phyloP scores from a whole-genome alignment of 1,284 basidiomycete genomes.

The Ustilago crameri region DNA sequence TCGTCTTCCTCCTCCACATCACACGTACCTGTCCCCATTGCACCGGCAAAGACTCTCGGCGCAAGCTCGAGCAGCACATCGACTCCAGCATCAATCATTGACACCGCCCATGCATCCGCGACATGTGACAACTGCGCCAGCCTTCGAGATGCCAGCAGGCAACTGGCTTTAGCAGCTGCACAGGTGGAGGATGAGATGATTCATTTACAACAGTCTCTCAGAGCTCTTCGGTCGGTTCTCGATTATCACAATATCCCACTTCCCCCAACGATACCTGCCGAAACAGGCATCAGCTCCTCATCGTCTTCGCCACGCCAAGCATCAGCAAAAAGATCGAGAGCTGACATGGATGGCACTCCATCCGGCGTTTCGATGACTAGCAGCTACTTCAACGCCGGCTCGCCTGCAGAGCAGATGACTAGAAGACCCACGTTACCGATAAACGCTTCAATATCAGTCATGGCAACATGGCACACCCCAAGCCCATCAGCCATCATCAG shows the following conservation, averaged over 20 bases:
- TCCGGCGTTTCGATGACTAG: slow-evolving; percentile 18
- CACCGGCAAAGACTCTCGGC: neutral
- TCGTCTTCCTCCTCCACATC: neutral
- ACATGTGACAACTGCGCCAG: slow-evolving; percentile 18
- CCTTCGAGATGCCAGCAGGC: slow-evolving; percentile 20
- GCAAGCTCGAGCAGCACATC: neutral
- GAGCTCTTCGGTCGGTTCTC: slow-evolving; percentile 23
- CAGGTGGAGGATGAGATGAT: slow-evolving; percentile 22
- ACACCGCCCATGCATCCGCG: neutral
- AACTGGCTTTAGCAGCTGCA: slow-evolving; percentile 19
- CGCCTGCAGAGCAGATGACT: neutral
- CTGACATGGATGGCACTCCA: neutral
- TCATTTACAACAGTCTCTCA: slow-evolving; percentile 19
- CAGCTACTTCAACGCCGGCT: slow-evolving; percentile 7
- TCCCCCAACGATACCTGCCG: neutral
- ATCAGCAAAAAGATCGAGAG: neutral
- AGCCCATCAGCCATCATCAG: slow-evolving; percentile 7
- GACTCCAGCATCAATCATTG: neutral
- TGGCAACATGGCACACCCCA: slow-evolving; percentile 19
- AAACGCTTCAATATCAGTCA: neutral
- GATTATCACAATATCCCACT: slow-evolving; percentile 19
- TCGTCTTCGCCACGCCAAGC: neutral
- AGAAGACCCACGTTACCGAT: neutral
- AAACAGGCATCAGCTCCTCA: neutral
- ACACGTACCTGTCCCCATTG: neutral